Base-by-base conservation (phyloP, 2,329 filamentous ascomycete genomes). In the Monosporascus ibericus region DNA sequence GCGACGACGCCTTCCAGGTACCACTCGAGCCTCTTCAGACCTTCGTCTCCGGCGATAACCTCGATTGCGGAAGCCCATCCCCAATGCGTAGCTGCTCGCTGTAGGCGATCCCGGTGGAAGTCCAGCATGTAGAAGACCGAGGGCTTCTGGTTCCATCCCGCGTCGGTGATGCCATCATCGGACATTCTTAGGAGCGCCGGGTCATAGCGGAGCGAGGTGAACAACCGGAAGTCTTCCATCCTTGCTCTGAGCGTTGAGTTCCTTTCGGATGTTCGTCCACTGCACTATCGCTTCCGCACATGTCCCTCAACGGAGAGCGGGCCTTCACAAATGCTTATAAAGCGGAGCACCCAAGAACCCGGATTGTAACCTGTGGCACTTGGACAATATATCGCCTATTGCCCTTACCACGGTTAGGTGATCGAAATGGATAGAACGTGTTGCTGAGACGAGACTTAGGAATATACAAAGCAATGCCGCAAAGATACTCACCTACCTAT, bases 61-160 rank as follows among this genome's bases (percentile, higher is more conserved):
- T 71, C 61, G 9, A 78, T 59, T 0, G 76, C 81, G 3, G 63
- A 55, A 2, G 69, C 60, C 82, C 81, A 86, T 6, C 69, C 63
- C 73, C 81, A 87, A 58, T 85, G 65, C 5, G 62, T 67, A 5
- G 82, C 82, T 15, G 82, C 83, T 52, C 73, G 78, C n/a, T 90
- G 75, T 65, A 96, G 80, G 50, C 91, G 86, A 65, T 92, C 87
- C 46, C 84, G 81, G 67, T 96, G 91, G 60, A 86, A 85, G 53
- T 84, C 76, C 17, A 94, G 79, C 78, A 95, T 90, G 68, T 95
- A 95, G 60, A 90, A 85, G 0, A 85, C 80, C 8, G 83, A 88
- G 6, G 72, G 64, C 25, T 74, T 58, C 60, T 72, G 75, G 62
- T 84, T 84, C 72, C 76, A 85, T 18, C 75, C 79, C 40, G 74